Evolutionary conservation across 2,329 filamentous ascomycete genomes (phyloP).

Genomic region (Pezicula rhizophila): DNA sequence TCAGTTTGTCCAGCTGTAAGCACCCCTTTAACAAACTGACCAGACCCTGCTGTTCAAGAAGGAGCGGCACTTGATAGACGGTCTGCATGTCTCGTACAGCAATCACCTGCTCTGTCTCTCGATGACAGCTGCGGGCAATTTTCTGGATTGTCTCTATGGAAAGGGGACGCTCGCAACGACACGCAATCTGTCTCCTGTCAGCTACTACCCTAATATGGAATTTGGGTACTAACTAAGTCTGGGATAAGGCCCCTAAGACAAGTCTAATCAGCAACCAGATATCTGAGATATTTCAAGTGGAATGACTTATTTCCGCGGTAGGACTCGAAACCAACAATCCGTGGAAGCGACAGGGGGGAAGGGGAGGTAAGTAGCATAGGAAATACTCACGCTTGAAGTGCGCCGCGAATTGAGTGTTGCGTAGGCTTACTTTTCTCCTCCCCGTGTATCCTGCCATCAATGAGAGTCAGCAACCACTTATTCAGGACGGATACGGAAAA

Average conservation of each 20-base stretch:
- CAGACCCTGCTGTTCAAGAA: too few relatives aligned
- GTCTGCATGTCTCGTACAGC: conserved; percentile 45
- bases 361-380: not conserved
- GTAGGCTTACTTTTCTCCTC: conserved; percentile 98
- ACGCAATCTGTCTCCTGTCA: conserved; percentile 64
- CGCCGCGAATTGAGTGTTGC: conserved; percentile 79
- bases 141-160: conserved; percentile 72
- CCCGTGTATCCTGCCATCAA: conserved; percentile 26
- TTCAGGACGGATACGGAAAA: conserved; percentile 3
- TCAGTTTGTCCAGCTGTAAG: too few relatives aligned
- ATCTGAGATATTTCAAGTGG: not conserved
- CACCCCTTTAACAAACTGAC: too few relatives aligned
- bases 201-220: conserved; percentile 1
- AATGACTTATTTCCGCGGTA: conserved; percentile 1
- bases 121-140: conserved; percentile 83
- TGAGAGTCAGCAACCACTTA: conserved; percentile 3
- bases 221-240: conserved; percentile 25
- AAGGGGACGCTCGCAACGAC: conserved; percentile 76
- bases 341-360: not conserved
- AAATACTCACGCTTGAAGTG: conserved; percentile 40
- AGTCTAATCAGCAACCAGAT: not conserved
- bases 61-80: conserved; percentile 35
- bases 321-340: not conserved
- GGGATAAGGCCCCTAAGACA: conserved; percentile 28
- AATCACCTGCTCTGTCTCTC: conserved; percentile 78